phyloP scores from a whole-genome alignment of 305 asterid species.

The Fraxinus xanthoxyloides region DNA sequence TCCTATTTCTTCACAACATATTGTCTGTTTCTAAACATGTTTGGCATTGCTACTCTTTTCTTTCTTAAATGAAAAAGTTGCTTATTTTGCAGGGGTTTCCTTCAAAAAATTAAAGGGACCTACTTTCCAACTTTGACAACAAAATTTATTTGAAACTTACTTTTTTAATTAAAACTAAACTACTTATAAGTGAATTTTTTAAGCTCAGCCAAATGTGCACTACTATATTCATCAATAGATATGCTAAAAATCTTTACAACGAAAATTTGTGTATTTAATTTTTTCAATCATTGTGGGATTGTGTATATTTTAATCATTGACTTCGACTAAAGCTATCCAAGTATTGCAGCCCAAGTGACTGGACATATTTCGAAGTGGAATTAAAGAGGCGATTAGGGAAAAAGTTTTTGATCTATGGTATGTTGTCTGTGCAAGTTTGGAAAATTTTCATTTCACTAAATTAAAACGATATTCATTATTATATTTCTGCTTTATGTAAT shows the following conservation, averaged over 20 bases:
- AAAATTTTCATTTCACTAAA: conserved; percentile 7
- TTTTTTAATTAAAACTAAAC: background rate
- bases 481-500: conserved; percentile 1
- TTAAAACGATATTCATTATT: background rate
- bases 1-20: background rate
- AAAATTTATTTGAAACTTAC: background rate
- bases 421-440: conserved; percentile 13
- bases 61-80: background rate
- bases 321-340: conserved; percentile 28
- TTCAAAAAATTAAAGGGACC: background rate
- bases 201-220: background rate
- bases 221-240: background rate
- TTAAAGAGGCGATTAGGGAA: conserved; percentile 78
- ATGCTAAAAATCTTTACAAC: background rate
- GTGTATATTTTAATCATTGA: conserved; percentile 2
- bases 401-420: conserved; percentile 72
- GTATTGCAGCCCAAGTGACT: conserved; percentile 81
- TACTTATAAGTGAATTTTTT: background rate
- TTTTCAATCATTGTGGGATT: conserved; percentile 8
- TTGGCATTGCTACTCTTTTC: background rate
- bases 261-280: background rate
- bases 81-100: background rate
- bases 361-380: conserved; percentile 85
- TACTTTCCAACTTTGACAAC: conserved; percentile 3
- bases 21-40: background rate